These are phyloP conservation scores for Herpetomonas samuelpessoai DNA, from an alignment of 208 protist genomes.

Conservation along the genomic window DNA sequence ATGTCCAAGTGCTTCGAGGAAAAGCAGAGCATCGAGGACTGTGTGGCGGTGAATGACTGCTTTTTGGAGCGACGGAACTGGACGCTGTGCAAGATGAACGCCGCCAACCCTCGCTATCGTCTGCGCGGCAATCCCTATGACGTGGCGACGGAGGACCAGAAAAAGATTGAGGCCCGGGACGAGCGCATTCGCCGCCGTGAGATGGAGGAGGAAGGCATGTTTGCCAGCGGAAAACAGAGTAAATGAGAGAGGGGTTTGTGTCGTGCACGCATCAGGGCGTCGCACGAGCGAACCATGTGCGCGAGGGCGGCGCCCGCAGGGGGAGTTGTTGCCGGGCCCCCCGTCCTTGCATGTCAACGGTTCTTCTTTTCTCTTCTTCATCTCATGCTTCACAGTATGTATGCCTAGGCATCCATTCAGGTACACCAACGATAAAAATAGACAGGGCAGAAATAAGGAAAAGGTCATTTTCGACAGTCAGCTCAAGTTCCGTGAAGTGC, in stretches of 20 bases:
- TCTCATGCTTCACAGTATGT: too few species aligned
- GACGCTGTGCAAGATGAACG: conserved; percentile 89
- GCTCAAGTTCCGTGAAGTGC: neutral
- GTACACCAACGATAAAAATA: too few species aligned
- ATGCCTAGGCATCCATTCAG: too few species aligned
- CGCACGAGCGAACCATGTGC: neutral
- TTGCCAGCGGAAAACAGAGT: conserved; percentile 29
- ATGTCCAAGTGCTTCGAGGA: conserved; percentile 86
- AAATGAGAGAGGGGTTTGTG: neutral
- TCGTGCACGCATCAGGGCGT: neutral
- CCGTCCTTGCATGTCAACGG: too few species aligned
- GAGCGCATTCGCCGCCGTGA: conserved; percentile 79
- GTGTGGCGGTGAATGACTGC: conserved; percentile 75
- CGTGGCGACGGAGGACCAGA: conserved; percentile 80
- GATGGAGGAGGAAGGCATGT: conserved; percentile 78
- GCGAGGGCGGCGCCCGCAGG: too few species aligned
- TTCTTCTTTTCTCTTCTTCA: too few species aligned
- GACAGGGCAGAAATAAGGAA: too few species aligned
- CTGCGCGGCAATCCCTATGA: conserved; percentile 88
- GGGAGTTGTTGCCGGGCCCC: too few species aligned
- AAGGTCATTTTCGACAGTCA: neutral
- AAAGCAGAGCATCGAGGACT: conserved; percentile 75
- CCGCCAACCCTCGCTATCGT: conserved; percentile 82
- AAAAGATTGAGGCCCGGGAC: conserved; percentile 83
- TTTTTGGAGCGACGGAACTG: conserved; percentile 85